A percentile compares a stretch with the other conserved stretches of the same genome.
Conservation (phyloP, 169 alveolate species). For the Cryptosporidium canis region DNA sequence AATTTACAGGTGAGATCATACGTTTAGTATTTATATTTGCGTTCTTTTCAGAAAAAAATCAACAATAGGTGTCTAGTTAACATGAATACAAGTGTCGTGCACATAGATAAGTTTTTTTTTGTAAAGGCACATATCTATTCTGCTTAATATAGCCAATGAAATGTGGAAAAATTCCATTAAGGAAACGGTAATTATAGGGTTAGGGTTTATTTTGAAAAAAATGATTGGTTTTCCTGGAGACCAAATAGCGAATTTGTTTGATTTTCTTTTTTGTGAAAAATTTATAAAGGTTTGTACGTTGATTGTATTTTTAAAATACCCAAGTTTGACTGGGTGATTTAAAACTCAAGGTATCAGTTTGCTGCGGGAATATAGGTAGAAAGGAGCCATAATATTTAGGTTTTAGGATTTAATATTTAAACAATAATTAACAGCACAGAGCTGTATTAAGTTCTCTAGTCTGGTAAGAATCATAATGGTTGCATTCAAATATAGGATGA, state of each 20-base stretch:
- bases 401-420: conserved; percentile 47
- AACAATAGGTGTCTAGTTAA: too few relatives aligned
- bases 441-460: too few relatives aligned
- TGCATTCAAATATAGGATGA: conserved; percentile 28
- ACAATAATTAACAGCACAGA: neutral
- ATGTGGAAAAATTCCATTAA: neutral
- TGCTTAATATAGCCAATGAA: too few relatives aligned
- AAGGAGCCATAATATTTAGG: conserved; percentile 21
- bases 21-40: too few relatives aligned
- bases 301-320: neutral
- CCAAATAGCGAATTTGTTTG: neutral
- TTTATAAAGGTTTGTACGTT: neutral
- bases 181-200: neutral
- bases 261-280: neutral
- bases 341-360: neutral
- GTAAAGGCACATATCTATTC: too few relatives aligned
- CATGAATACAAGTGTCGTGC: too few relatives aligned
- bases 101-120: too few relatives aligned
- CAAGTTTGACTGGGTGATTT: neutral
- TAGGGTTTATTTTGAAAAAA: neutral
- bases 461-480: neutral
- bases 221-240: neutral
- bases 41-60: too few relatives aligned
- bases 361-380: neutral
- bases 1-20: too few relatives aligned